These are phyloP conservation scores for Achaetomiella virescens DNA, from an alignment of 495 filamentous ascomycete species.

Conservation along the genomic window DNA sequence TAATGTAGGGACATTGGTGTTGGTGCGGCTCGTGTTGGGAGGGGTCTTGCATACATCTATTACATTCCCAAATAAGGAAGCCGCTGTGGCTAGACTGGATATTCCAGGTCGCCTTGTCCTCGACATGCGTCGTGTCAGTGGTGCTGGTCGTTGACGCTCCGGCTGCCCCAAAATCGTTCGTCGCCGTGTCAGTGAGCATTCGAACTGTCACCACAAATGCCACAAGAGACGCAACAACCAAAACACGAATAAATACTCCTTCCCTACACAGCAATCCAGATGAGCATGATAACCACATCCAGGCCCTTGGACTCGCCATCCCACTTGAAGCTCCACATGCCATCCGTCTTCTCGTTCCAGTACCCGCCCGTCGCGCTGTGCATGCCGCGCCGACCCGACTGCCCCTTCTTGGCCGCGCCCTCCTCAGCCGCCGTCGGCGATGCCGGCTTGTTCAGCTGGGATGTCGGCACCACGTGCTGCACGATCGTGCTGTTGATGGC, in stretches of 20 bases:
- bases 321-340: constrained; percentile 97
- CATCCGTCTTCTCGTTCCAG: constrained; percentile 96
- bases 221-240: too few relatives aligned
- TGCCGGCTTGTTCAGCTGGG: constrained; percentile 45
- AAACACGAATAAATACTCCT: too few relatives aligned
- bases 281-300: constrained; percentile 85
- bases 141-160: too few relatives aligned
- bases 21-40: too few relatives aligned
- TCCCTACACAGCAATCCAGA: constrained; percentile 74
- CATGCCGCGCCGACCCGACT: constrained; percentile 84
- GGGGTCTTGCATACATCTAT: too few relatives aligned
- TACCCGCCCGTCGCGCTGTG: constrained; percentile 90
- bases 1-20: too few relatives aligned
- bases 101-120: too few relatives aligned
- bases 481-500: constrained; percentile 97
- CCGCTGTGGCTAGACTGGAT: too few relatives aligned
- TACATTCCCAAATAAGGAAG: too few relatives aligned
- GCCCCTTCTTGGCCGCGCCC: constrained; percentile 48
- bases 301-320: constrained; percentile 78
- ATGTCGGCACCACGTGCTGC: constrained; percentile 65
- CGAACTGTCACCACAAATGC: background rate
- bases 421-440: constrained; percentile 17
- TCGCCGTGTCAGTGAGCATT: too few relatives aligned
- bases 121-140: too few relatives aligned
- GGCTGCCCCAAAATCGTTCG: too few relatives aligned